phyloP scores from a whole-genome alignment of 148 eudicot genomes.

The Oxyria digyna region DNA sequence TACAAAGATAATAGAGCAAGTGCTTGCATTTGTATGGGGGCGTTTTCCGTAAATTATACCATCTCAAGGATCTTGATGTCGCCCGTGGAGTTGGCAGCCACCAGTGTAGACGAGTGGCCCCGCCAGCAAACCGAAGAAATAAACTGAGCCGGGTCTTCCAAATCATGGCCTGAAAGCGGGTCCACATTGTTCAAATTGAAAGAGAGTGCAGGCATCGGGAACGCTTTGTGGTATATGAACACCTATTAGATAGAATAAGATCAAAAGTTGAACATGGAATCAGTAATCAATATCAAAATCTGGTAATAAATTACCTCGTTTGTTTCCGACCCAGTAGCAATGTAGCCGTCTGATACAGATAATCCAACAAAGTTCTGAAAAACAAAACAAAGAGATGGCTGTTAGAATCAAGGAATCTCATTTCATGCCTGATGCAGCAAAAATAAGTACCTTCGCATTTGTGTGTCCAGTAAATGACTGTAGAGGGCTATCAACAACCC shows the following conservation, averaged over 20 bases:
- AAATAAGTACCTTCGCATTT: constrained; percentile 67
- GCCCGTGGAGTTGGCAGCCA: constrained; percentile 90
- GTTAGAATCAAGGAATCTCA: neutral
- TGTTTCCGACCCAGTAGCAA: constrained; percentile 99
- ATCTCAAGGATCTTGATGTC: constrained; percentile 80
- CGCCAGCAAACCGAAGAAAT: constrained; percentile 96
- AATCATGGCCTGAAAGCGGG: constrained; percentile 54
- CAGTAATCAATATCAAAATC: neutral
- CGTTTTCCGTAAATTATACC: constrained; percentile 22
- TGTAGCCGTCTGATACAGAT: constrained; percentile 88
- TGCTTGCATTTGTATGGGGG: too few species aligned
- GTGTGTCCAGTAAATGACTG: constrained; percentile 88
- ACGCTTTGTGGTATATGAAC: constrained; percentile 78
- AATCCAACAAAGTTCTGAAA: constrained; percentile 92
- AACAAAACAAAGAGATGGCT: constrained; percentile 6
- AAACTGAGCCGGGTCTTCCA: constrained; percentile 62
- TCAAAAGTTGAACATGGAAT: neutral
- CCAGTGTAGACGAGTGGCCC: constrained; percentile 67
- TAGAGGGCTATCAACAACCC: constrained; percentile 66
- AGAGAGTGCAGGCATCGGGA: constrained; percentile 84
- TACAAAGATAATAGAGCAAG: neutral
- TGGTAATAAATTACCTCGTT: constrained; percentile 52
- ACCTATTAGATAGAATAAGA: constrained; percentile 36
- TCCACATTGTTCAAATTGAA: constrained; percentile 49
- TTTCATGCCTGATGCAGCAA: neutral